Base-by-base conservation (phyloP, 331 rosid species). In the Rosa hybrid region DNA sequence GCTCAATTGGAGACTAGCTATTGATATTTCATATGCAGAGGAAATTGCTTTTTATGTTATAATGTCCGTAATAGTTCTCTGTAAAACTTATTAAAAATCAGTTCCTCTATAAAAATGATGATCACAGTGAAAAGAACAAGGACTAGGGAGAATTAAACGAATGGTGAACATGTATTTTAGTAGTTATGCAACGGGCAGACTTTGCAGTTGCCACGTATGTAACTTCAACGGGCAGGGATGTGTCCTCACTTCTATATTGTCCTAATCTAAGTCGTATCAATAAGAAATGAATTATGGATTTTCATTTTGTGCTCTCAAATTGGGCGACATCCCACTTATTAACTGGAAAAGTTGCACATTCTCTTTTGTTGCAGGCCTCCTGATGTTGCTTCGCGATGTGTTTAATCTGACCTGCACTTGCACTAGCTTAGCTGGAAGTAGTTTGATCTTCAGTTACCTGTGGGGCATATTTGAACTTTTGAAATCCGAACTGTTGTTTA, bases 301-400 rank as follows among this genome's bases (percentile, higher is more conserved):
- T 1, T 10, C 1, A 8, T 75, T 38, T 4, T 51, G 0, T 25
- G 4, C 44, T 14, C 12, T 23, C 25, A 4, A 11, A 59, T 57
- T n/a, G 3, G 53, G 70, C 42, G 17, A 44, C 20, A 21, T 42
- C 8, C 6, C 4, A 21, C 56, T 42, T 59, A 59, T 23, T 57
- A 42, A 59, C 78, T 5, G 8, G 21, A 59, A 39, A 57, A 45
- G 71, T 48, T 21, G 67, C 23, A 41, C 8, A 50, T 11, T 45
- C 74, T 60, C 23, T 25, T 30, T 72, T 21, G 72, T 48, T 62
- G 68, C 83, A 80, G 83, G 78, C 14, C 10, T 59, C 57, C 51
- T 46, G 38, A 59, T n/a, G 30, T 60, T 23, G 12, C 45, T 48
- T 48, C 8, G 30, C 30, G 25, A 71, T 46, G 72, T 57, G 54